phyloP scores from a whole-genome alignment of 768 basidiomycete genomes.

The Suillus decipiens region DNA sequence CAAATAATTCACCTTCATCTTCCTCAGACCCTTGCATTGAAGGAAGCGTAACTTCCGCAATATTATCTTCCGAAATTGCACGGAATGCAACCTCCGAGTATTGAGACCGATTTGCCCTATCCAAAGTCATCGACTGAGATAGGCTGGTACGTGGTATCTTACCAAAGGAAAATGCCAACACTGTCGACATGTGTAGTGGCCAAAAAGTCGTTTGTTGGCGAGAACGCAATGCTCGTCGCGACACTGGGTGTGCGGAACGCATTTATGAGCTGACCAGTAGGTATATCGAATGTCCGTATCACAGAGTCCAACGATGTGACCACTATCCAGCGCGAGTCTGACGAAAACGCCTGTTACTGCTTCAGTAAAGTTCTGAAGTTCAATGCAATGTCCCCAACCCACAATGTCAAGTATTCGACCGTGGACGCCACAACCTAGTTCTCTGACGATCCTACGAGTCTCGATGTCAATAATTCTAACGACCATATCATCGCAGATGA shows the following conservation, averaged over 20 bases:
- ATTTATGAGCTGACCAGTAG: slow-evolving; percentile 90
- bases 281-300: slow-evolving; percentile 94
- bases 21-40: slow-evolving; percentile 81
- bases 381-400: slow-evolving; percentile 28
- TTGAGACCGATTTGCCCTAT: slow-evolving; percentile 94
- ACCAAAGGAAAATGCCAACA: slow-evolving; percentile 96
- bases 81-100: slow-evolving; percentile 84
- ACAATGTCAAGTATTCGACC: slow-evolving; percentile 90
- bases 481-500: slow-evolving; percentile 82
- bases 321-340: slow-evolving; percentile 93
- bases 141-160: slow-evolving; percentile 19
- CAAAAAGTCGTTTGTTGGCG: slow-evolving; percentile 93
- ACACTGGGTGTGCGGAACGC: slow-evolving; percentile 86
- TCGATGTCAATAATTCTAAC: slow-evolving; percentile 92
- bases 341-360: slow-evolving; percentile 77
- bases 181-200: slow-evolving; percentile 94
- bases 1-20: slow-evolving; percentile 63
- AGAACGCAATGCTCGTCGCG: slow-evolving; percentile 89
- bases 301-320: slow-evolving; percentile 86
- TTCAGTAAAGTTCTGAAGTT: slow-evolving; percentile 10
- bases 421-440: slow-evolving; percentile 73
- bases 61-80: slow-evolving; percentile 74
- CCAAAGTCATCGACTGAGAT: slow-evolving; percentile 4
- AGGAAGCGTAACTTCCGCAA: slow-evolving; percentile 71
- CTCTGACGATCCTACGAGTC: slow-evolving; percentile 84